These are phyloP conservation scores for Yueomyces sp. DNA, from an alignment of 1,139 yeast species.

Conservation along the genomic window DNA sequence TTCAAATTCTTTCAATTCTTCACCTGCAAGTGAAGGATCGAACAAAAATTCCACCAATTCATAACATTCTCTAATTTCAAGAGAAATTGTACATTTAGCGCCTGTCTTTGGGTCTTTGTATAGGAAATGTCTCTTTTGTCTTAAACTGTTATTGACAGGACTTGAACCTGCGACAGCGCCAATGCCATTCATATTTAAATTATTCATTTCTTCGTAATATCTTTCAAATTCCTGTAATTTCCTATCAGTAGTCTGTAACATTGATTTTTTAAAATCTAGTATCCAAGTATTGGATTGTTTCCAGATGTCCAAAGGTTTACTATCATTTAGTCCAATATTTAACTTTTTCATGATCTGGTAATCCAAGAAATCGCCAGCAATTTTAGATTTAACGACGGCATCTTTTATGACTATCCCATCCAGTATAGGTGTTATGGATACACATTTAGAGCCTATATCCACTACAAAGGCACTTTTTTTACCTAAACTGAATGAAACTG, in stretches of 20 bases:
- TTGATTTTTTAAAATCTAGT: slow-evolving; percentile 18
- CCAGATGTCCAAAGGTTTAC: slow-evolving; percentile 11
- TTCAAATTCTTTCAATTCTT: slow-evolving; percentile 10
- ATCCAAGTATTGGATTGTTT: slow-evolving; percentile 19
- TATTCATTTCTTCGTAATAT: slow-evolving; percentile 9
- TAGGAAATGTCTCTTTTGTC: slow-evolving; percentile 13
- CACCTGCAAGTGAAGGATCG: slow-evolving; percentile 14
- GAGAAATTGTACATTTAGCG: slow-evolving; percentile 10
- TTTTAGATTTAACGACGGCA: slow-evolving; percentile 46
- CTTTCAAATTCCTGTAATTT: slow-evolving; percentile 17
- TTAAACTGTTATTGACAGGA: slow-evolving; percentile 10
- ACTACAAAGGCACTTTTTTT: slow-evolving; percentile 55
- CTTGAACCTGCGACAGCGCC: not conserved
- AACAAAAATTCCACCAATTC: slow-evolving; percentile 17
- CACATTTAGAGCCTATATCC: slow-evolving; percentile 51
- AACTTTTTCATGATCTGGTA: slow-evolving; percentile 33
- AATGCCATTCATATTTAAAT: slow-evolving; percentile 6
- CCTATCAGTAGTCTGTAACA: slow-evolving; percentile 20
- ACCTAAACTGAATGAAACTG: slow-evolving; percentile 58
- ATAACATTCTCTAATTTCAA: slow-evolving; percentile 17
- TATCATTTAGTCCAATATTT: slow-evolving; percentile 8
- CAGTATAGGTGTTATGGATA: slow-evolving; percentile 55
- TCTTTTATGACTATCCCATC: slow-evolving; percentile 58
- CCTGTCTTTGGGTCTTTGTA: slow-evolving; percentile 4
- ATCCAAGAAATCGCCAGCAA: slow-evolving; percentile 60